These are phyloP conservation scores for Amylocarpus encephaloides DNA, from an alignment of 2,329 filamentous ascomycete genomes.

Conservation along the genomic window DNA sequence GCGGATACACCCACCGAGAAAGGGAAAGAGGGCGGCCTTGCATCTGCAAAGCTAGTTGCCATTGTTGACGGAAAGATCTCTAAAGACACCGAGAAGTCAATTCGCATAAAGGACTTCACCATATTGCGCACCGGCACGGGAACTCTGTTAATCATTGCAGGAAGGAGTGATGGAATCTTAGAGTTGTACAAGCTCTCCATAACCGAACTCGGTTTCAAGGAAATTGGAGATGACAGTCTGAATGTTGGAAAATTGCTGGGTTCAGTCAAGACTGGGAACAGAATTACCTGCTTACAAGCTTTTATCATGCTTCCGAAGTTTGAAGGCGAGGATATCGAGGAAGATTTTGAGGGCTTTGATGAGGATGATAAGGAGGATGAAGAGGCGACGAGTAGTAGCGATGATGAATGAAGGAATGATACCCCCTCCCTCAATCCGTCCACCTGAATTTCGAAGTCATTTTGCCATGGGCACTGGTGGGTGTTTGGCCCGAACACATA, in stretches of 20 bases:
- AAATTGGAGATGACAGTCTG: slow-evolving; percentile 17
- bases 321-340: slow-evolving; percentile 49
- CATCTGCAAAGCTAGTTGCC: slow-evolving; percentile 62
- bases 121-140: slow-evolving; percentile 39
- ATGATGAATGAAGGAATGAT: slow-evolving; percentile 31
- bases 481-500: no score
- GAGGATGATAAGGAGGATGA: slow-evolving; percentile 19
- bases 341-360: slow-evolving; percentile 24
- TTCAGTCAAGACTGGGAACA: slow-evolving; percentile 75
- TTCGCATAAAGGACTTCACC: slow-evolving; percentile 83
- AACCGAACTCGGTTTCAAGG: slow-evolving; percentile 31
- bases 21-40: slow-evolving; percentile 41
- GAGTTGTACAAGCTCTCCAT: slow-evolving; percentile 62
- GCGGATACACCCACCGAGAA: slow-evolving; percentile 25
- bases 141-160: slow-evolving; percentile 59
- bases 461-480: no score
- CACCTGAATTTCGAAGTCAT: no score
- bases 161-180: slow-evolving; percentile 80
- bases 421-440: slow-evolving; percentile 13
- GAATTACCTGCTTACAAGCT: slow-evolving; percentile 81
- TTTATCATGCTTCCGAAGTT: slow-evolving; percentile 75
- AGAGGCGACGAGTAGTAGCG: slow-evolving; percentile 21
- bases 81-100: slow-evolving; percentile 42
- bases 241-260: slow-evolving; percentile 53
- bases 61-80: slow-evolving; percentile 69